Evolutionary conservation across 148 eudicot species (phyloP).

Genomic region (Talinum fruticosum): DNA sequence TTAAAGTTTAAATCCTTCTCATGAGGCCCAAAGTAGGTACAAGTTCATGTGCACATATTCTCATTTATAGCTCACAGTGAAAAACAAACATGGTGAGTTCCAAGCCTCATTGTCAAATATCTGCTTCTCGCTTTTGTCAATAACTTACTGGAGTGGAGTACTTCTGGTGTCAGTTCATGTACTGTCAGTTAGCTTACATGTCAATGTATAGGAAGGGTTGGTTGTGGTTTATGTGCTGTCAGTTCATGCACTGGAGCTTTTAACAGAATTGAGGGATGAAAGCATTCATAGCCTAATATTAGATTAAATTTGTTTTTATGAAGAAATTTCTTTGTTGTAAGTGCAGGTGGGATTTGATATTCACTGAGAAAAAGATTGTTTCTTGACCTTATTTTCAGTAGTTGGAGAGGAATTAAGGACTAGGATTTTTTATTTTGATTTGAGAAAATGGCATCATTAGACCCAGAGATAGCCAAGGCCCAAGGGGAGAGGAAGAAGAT

Average conservation of each 20-base stretch:
- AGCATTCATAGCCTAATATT: too few relatives aligned
- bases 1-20: background rate
- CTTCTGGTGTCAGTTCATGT: too few relatives aligned
- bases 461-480: conserved; percentile 67
- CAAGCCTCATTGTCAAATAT: background rate
- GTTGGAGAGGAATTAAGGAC: background rate
- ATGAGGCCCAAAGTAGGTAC: background rate
- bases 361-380: background rate
- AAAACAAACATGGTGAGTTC: background rate
- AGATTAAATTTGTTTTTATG: too few relatives aligned
- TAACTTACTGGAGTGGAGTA: background rate
- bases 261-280: too few relatives aligned
- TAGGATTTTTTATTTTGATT: background rate
- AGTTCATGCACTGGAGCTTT: too few relatives aligned
- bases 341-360: background rate
- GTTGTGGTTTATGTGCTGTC: background rate
- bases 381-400: background rate
- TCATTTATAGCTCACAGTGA: background rate
- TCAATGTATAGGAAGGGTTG: background rate
- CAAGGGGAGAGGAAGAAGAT: conserved; percentile 85
- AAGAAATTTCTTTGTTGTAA: too few relatives aligned
- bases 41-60: background rate
- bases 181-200: too few relatives aligned
- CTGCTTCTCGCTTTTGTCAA: background rate
- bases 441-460: conserved; percentile 37